Conservation (phyloP, 2,329 filamentous ascomycete species). For the Scedosporium aurantiacum region DNA sequence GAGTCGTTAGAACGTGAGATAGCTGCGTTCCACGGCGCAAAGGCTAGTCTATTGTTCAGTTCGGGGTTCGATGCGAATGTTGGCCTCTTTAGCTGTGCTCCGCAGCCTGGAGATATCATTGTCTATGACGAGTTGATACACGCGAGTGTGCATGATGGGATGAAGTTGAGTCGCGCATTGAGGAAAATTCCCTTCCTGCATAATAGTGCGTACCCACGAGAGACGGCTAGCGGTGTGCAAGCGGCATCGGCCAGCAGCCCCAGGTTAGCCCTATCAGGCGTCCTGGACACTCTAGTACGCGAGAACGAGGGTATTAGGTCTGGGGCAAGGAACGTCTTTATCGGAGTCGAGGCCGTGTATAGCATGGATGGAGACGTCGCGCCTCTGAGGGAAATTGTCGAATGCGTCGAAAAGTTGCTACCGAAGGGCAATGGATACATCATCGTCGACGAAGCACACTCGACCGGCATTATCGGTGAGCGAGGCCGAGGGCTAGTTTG, state of each 20-base stretch:
- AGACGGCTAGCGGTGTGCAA: neutral
- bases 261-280: neutral
- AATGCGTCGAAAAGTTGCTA: constrained; percentile 42
- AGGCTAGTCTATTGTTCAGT: constrained; percentile 39
- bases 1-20: constrained; percentile 35
- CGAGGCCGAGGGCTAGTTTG: constrained; percentile 48
- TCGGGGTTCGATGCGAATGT: constrained; percentile 58
- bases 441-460: constrained; percentile 60
- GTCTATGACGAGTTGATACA: constrained; percentile 69
- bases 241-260: neutral
- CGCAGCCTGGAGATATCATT: constrained; percentile 49
- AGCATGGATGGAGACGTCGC: constrained; percentile 76
- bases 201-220: constrained; percentile 29
- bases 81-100: constrained; percentile 49
- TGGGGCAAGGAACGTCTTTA: constrained; percentile 45
- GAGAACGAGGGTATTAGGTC: constrained; percentile 19
- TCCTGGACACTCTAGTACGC: constrained; percentile 15
- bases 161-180: constrained; percentile 50
- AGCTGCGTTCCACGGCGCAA: constrained; percentile 34
- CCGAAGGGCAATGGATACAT: constrained; percentile 48
- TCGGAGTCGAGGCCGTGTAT: constrained; percentile 63
- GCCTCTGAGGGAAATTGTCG: constrained; percentile 49
- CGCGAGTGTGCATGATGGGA: constrained; percentile 69
- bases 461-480: constrained; percentile 47
- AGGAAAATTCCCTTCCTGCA: constrained; percentile 42